Evolutionary conservation across 768 basidiomycete genomes (phyloP).

Genomic region (Roridomyces roridus): DNA sequence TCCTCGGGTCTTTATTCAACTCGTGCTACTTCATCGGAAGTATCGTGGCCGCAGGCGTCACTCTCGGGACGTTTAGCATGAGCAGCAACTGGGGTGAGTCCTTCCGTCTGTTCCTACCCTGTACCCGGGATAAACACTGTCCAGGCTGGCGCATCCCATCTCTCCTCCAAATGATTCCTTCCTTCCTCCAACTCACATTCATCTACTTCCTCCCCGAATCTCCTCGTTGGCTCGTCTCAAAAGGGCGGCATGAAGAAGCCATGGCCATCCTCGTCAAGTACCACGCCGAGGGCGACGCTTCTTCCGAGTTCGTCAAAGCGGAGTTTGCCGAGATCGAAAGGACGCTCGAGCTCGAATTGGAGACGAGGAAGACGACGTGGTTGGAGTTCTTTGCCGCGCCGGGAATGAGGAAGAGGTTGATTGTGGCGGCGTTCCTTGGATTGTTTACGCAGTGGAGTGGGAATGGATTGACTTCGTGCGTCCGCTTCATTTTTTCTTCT

Average conservation of each 20-base stretch:
- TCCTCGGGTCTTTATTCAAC: slow-evolving; percentile 68
- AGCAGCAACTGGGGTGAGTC: slow-evolving; percentile 50
- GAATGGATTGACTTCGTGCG: slow-evolving; percentile 62
- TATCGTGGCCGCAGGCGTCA: slow-evolving; percentile 64
- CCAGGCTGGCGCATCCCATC: slow-evolving; percentile 69
- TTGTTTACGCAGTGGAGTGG: slow-evolving; percentile 70
- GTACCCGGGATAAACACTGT: no score
- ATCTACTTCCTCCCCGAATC: slow-evolving; percentile 68
- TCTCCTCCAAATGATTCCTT: slow-evolving; percentile 62
- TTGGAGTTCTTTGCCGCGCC: slow-evolving; percentile 47
- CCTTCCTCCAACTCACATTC: slow-evolving; percentile 58
- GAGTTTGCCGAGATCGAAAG: slow-evolving; percentile 63
- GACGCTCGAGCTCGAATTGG: slow-evolving; percentile 58
- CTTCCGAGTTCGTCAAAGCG: slow-evolving; percentile 61
- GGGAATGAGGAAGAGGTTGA: slow-evolving; percentile 59
- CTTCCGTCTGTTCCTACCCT: no score
- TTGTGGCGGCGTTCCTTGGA: slow-evolving; percentile 56
- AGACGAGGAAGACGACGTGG: slow-evolving; percentile 55
- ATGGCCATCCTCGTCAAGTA: slow-evolving; percentile 56
- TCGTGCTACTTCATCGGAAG: slow-evolving; percentile 65
- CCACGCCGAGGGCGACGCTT: slow-evolving; percentile 63
- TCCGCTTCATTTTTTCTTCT: slow-evolving; percentile 12
- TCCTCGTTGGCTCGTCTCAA: slow-evolving; percentile 68
- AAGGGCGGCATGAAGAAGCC: slow-evolving; percentile 58
- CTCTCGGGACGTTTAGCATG: slow-evolving; percentile 70